Conservation (phyloP, 2,329 filamentous ascomycete species). For the Canariomyces notabilis region DNA sequence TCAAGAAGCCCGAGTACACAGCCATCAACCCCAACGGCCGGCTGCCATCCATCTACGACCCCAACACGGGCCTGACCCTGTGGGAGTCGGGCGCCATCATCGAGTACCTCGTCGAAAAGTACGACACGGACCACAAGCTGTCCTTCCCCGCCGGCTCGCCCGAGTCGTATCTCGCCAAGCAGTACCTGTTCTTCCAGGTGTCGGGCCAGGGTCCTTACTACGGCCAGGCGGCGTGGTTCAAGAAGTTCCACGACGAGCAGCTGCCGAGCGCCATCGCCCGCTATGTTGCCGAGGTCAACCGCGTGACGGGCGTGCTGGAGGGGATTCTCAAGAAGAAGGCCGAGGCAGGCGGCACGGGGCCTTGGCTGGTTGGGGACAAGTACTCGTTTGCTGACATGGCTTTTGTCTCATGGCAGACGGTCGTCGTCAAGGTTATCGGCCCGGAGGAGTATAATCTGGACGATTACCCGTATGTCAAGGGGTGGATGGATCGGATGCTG, state of each 20-base stretch:
- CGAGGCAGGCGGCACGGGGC: no score
- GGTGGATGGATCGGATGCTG: no score
- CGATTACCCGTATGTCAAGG: no score
- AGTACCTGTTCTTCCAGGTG: slow-evolving; percentile 42
- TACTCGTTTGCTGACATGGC: no score
- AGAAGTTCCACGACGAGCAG: slow-evolving; percentile 25
- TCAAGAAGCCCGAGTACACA: slow-evolving; percentile 30
- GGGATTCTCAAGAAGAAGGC: no score
- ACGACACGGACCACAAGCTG: slow-evolving; percentile 39
- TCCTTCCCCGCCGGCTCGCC: slow-evolving; percentile 33
- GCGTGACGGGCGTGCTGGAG: slow-evolving; percentile 26
- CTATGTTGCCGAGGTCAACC: slow-evolving; percentile 26
- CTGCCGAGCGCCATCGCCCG: slow-evolving; percentile 22
- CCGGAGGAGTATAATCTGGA: no score
- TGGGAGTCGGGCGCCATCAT: slow-evolving; percentile 49
- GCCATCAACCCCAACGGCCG: slow-evolving; percentile 34
- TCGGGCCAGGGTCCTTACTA: slow-evolving; percentile 41
- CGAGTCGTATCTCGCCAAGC: slow-evolving; percentile 33
- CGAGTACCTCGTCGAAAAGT: slow-evolving; percentile 41
- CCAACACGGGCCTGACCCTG: slow-evolving; percentile 40
- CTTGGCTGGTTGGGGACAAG: no score
- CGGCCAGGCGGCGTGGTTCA: slow-evolving; percentile 30
- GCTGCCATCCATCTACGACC: slow-evolving; percentile 30
- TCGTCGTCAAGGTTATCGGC: no score
- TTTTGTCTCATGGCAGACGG: no score